Evolutionary conservation across 1,284 basidiomycete species (phyloP), one percentile per base, ranked within the genome.

Genomic region (Tylopilus sp.): DNA sequence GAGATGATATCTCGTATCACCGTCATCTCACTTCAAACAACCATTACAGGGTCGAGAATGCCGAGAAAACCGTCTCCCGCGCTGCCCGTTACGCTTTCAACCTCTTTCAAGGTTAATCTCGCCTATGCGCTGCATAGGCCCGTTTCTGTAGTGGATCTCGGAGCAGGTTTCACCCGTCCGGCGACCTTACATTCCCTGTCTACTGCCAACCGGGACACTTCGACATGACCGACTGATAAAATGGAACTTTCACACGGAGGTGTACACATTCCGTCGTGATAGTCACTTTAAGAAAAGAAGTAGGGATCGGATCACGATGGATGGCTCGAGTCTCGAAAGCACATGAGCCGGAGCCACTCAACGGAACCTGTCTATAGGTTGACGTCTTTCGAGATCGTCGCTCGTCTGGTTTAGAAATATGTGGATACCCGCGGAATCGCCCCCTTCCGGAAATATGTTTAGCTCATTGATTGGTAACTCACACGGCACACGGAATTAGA

Each of bases 41-140:
- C 30, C 28, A 33, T 62, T 63, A 66, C 53, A 65, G 50, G 30
- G 48, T 30, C 24, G 47, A 21, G 11, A 52, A 40, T 21, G 30
- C 45, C 38, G 24, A 44, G 20, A 47, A 52, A 52, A 36, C 14
- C 5, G 24, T 36, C 40, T 20, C 39, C 54, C 52, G 54, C 51
- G 48, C 59, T 33, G 28, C 41, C 56, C 52, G 54, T 57, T 44
- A 28, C 44, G 39, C 43, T 36, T 49, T 59, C 42, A 18, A 30
- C 46, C 52, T 44, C 48, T 42, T 24, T 36, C 50, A 50, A 65
- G 37, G 63, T 67, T 63, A 66, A 63, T 66, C 64, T 60, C 52
- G 50, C 52, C 44, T 55, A 34, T 8, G 36, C 20, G 40, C 15
- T 33, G 33, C 12, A 8, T 39, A 14, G 15, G 21, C 12, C 29